Base-by-base conservation (phyloP, 805 yeast genomes). In the Phaffomyces opuntiae region DNA sequence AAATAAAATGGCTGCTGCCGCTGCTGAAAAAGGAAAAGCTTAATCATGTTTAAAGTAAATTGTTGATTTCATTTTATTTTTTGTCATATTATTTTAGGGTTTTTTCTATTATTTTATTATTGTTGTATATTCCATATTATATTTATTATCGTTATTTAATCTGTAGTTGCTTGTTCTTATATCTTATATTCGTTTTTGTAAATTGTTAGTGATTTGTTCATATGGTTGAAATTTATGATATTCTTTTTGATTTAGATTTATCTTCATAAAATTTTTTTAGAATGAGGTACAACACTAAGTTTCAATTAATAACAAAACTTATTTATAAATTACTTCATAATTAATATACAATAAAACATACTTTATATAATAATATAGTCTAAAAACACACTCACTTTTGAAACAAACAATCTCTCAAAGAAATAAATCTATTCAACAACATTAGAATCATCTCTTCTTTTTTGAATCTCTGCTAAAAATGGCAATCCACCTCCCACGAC, bases 1-100 rank as follows among this genome's bases (percentile, higher is more conserved):
- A 75, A 93, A 93, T 87, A 87, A 84, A 79, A 87, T 89, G 89
- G 85, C 89, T 53, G 63, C 72, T 55, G 54, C 52, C 43, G 51
- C 54, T 40, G 51, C 51, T 42, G 44, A 44, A 41, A 46, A 7
- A 8, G n/a, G 41, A 39, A 8, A 7, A 8, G 42, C 38, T 35
- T 8, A 9, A 11, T 39, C 38, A 31, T 34, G 37, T 14, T 39
- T 31, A 17, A 12, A 6, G 8, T n/a, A 14, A 37, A 25, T 13
- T 11, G 21, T 17, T 36, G 14, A 14, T 36, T 25, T 16, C 38
- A 25, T 26, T 38, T 38, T 25, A 36, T 21, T 34, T 38, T 41
- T 43, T 31, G 24, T 24, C 39, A 37, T 37, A 37, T 25, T 24
- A 21, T 21, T 21, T 21, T 21, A 21, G 24, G 5, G 24, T 21